phyloP scores from a whole-genome alignment of 495 filamentous ascomycete species.

The Oidiodendron maius region DNA sequence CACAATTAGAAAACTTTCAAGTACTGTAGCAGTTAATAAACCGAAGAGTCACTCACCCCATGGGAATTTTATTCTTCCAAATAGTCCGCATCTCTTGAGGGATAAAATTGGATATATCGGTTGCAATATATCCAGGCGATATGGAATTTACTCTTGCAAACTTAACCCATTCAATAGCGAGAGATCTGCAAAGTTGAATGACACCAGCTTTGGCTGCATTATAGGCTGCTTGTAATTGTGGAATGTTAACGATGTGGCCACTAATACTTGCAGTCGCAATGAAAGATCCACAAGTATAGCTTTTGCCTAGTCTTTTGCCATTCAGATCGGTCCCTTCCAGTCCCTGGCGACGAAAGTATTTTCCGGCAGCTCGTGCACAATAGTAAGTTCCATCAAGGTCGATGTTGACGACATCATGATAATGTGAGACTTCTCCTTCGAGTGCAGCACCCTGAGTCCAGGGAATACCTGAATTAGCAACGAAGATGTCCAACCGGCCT shows the following conservation, averaged over 20 bases:
- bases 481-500: slow-evolving; percentile 70
- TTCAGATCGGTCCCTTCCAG: slow-evolving; percentile 58
- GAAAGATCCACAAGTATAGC: slow-evolving; percentile 66
- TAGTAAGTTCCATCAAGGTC: slow-evolving; percentile 82
- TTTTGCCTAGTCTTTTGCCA: slow-evolving; percentile 60
- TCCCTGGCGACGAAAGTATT: slow-evolving; percentile 55
- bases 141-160: slow-evolving; percentile 80
- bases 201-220: slow-evolving; percentile 85
- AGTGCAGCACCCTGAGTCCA: slow-evolving; percentile 67
- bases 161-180: slow-evolving; percentile 82
- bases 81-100: slow-evolving; percentile 63
- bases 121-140: slow-evolving; percentile 83
- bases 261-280: slow-evolving; percentile 77
- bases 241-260: slow-evolving; percentile 83
- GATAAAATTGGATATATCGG: slow-evolving; percentile 74
- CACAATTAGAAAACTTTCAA: no score
- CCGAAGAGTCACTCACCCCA: no score
- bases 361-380: slow-evolving; percentile 71
- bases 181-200: slow-evolving; percentile 70
- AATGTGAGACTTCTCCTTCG: slow-evolving; percentile 58
- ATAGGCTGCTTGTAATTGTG: slow-evolving; percentile 80
- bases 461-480: slow-evolving; percentile 73
- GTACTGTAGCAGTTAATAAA: no score
- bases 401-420: slow-evolving; percentile 61
- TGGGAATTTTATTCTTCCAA: slow-evolving; percentile 77